phyloP scores from a whole-genome alignment of 1,139 yeast species.

The Lodderomyces parapsilosis region DNA sequence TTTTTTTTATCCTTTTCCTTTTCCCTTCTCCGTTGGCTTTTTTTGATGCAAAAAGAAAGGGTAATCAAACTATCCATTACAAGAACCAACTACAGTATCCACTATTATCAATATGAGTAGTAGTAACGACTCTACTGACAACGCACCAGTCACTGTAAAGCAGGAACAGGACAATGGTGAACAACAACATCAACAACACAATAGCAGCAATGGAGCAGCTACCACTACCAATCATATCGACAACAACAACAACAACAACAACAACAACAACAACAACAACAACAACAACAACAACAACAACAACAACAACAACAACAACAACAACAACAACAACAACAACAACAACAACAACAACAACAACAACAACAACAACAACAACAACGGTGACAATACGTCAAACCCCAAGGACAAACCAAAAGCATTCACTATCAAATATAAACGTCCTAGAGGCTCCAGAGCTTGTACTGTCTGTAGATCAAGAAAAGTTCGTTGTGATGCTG shows the following conservation, averaged over 20 bases:
- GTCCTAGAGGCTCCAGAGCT: slow-evolving; percentile 54
- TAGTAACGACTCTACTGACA: not conserved
- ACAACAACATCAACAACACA: not conserved
- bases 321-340: no score
- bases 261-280: not conserved
- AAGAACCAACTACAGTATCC: not conserved
- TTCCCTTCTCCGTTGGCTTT: no score
- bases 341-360: not conserved
- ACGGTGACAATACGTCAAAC: not conserved
- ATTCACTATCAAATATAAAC: slow-evolving; percentile 48
- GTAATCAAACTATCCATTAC: not conserved
- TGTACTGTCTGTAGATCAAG: slow-evolving; percentile 65
- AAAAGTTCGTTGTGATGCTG: slow-evolving; percentile 70
- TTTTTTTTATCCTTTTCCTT: no score
- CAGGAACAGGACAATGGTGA: not conserved
- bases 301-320: not conserved
- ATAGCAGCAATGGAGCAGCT: no score
- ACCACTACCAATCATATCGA: not conserved
- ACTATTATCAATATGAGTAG: not conserved
- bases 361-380: slow-evolving; percentile 1
- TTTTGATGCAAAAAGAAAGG: not conserved
- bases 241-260: slow-evolving; percentile 1
- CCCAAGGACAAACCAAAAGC: slow-evolving; percentile 43
- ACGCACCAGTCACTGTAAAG: not conserved
- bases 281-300: slow-evolving; percentile 1